Conservation (phyloP, 2,329 filamentous ascomycete species). For the Verticillium longisporum region DNA sequence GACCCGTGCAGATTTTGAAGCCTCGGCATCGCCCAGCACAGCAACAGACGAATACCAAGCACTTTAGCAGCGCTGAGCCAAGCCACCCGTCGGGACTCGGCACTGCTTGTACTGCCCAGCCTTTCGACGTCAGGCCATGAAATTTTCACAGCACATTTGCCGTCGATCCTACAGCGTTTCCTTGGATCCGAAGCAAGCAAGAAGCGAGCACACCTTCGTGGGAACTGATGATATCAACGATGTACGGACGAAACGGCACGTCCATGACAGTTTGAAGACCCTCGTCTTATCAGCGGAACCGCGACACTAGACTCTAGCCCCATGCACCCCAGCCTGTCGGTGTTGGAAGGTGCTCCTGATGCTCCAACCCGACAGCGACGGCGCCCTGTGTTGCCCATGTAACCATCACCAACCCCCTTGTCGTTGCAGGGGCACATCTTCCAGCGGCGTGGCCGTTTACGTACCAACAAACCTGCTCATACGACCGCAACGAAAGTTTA, state of each 20-base stretch:
- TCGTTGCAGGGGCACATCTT: not conserved
- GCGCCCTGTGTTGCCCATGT: not conserved
- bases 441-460: not conserved
- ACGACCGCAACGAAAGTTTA: not conserved
- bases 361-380: not conserved
- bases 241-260: not conserved
- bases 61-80: not conserved
- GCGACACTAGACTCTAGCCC: not conserved
- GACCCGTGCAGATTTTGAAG: not conserved
- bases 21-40: not conserved
- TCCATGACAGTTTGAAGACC: not conserved
- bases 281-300: not conserved
- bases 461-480: not conserved
- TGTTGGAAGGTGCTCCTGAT: not conserved
- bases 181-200: not conserved
- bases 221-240: not conserved
- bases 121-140: not conserved
- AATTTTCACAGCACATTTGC: not conserved
- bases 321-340: not conserved
- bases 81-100: not conserved
- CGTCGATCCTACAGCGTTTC: not conserved
- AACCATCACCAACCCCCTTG: not conserved
- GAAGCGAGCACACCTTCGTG: not conserved
- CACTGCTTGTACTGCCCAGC: not conserved
- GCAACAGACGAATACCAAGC: not conserved